Evolutionary conservation across 352 stramenopile genomes (phyloP), one percentile per base, ranked within the genome.

Genomic region (Pythium aristosporum): DNA sequence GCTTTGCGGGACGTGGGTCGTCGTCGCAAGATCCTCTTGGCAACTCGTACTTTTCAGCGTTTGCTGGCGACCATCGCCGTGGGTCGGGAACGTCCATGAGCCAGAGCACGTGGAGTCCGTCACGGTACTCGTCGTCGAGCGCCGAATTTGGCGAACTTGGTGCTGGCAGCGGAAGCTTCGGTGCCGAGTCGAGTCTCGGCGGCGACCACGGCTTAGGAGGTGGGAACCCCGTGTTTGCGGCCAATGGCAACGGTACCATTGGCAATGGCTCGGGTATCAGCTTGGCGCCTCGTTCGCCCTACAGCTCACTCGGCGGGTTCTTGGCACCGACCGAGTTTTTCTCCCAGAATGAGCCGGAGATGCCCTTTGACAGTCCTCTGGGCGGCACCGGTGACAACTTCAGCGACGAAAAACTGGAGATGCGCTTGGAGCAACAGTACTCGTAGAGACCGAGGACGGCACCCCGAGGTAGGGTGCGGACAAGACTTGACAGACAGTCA

Each of bases 261-360:
- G 56, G 59, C 34, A 39, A 39, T 44, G 44, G 54, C 23, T 60
- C 49, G 8, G 37, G 42, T 3, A 61, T 72, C 34, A 67, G 69
- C 20, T 30, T 59, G 10, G 49, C 54, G 42, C 68, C 51, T 20
- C 48, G 61, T 16, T 71, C 65, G 11, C 63, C 73, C 7, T 90
- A 89, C 69, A 73, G 70, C 34, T 77, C 81, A 21, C 72, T 91
- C n/a, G 71, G 77, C 9, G 77, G 77, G n/a, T 87, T 88, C 67
- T 72, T 92, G 51, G 66, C 80, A 9, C 63, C 54, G 43, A 74
- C 68, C 56, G 72, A 86, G 30, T 92, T 85, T 59, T 64, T 79
- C 32, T 61, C 81, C 23, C 63, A 74, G 16, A 65, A 74, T 13
- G 71, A 85, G 32, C 63, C 75, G 3, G 75, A 88, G 52, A 65